A percentile compares a stretch with the other conserved stretches of the same genome.
These are phyloP conservation scores for Passalora sequoiae DNA, from an alignment of 2,329 filamentous ascomycete genomes.

Conservation along the genomic window DNA sequence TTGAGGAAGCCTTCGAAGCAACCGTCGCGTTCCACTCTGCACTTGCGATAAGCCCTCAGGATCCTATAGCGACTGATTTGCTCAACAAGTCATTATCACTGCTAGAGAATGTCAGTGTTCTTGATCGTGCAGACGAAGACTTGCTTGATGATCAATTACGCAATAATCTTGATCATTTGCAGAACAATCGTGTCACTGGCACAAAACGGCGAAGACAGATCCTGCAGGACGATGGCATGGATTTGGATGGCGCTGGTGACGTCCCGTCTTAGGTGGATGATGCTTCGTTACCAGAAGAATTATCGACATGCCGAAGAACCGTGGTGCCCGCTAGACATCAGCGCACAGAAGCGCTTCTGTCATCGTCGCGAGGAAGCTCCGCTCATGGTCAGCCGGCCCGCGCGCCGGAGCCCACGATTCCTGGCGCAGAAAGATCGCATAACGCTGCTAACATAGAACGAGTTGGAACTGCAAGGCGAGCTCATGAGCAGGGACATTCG, in stretches of 20 bases:
- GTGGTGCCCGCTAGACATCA: background rate
- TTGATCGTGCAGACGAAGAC: conserved; percentile 45
- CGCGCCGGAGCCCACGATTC: background rate
- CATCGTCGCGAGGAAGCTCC: too few species aligned
- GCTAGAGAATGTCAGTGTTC: conserved; percentile 46
- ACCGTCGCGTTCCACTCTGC: conserved; percentile 80
- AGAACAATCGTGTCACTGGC: conserved; percentile 6
- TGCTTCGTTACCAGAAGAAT: background rate
- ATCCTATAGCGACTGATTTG: conserved; percentile 74
- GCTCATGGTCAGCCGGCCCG: background rate
- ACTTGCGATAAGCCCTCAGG: conserved; percentile 70
- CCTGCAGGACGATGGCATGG: conserved; percentile 17
- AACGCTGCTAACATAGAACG: background rate
- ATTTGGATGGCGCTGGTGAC: conserved; percentile 17
- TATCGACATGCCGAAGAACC: background rate
- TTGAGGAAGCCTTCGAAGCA: conserved; percentile 68
- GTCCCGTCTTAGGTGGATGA: background rate
- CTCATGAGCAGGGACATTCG: background rate
- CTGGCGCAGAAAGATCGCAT: background rate
- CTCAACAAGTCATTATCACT: conserved; percentile 66
- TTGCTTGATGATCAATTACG: conserved; percentile 24
- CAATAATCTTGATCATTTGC: conserved; percentile 15
- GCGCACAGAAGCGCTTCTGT: too few species aligned
- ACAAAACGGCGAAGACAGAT: conserved; percentile 5
- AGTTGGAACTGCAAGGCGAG: background rate